These are phyloP conservation scores for Xylaria longipes DNA, from an alignment of 495 filamentous ascomycete species.

Conservation along the genomic window DNA sequence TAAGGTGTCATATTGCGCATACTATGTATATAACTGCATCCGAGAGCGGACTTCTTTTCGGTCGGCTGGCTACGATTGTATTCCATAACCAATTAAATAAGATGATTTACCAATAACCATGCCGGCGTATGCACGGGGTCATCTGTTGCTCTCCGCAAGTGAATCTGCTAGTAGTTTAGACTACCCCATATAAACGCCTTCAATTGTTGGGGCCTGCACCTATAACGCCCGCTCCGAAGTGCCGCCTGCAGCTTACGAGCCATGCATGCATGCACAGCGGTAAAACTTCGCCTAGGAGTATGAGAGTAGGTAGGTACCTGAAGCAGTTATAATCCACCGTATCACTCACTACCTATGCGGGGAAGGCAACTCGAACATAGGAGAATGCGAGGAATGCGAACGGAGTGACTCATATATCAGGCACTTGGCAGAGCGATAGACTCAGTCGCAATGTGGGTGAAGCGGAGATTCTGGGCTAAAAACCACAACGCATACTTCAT, in stretches of 20 bases:
- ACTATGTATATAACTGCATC: constrained; percentile 5
- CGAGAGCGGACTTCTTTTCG: constrained; percentile 19
- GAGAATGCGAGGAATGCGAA: background rate
- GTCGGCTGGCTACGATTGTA: background rate
- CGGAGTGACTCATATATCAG: constrained; percentile 8
- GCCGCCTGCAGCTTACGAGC: constrained; percentile 9
- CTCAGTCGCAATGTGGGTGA: constrained; percentile 9
- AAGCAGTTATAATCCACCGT: background rate
- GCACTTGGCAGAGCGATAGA: background rate
- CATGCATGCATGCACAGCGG: constrained; percentile 10
- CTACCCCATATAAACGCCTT: background rate
- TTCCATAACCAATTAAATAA: constrained; percentile 3
- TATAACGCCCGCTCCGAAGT: constrained; percentile 1
- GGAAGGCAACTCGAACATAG: background rate
- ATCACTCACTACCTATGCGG: background rate
- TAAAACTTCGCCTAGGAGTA: too few species aligned
- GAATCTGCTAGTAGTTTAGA: constrained; percentile 8
- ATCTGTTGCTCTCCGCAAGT: constrained; percentile 12
- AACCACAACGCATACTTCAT: background rate
- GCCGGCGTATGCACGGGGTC: background rate
- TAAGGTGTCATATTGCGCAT: background rate
- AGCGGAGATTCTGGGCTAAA: background rate
- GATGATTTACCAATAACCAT: background rate
- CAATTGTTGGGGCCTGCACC: background rate
- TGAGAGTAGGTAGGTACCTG: background rate